Evolutionary conservation across 169 alveolate species (phyloP).

Genomic region (Eimeria zaria): DNA sequence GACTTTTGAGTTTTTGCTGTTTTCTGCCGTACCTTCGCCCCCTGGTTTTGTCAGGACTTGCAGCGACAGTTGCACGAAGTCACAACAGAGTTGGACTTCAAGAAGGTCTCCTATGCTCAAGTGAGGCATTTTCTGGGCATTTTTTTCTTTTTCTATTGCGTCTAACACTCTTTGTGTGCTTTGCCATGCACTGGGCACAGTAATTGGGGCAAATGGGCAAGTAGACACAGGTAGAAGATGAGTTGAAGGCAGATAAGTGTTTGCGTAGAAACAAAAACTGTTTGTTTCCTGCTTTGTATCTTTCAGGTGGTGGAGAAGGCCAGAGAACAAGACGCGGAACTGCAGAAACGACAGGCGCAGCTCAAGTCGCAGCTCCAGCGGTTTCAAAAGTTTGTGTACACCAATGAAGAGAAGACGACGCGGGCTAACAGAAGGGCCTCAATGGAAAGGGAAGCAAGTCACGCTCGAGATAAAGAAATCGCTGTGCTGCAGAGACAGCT

Average conservation of each 20-base stretch:
- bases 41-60: constrained; percentile 13
- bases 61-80: constrained; percentile 58
- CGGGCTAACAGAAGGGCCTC: constrained; percentile 51
- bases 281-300: neutral
- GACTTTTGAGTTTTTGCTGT: neutral
- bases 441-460: constrained; percentile 12
- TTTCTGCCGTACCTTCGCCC: neutral
- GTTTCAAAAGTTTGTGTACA: constrained; percentile 48
- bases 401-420: constrained; percentile 42
- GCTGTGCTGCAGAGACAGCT: constrained; percentile 43
- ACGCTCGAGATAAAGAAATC: neutral
- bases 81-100: constrained; percentile 56
- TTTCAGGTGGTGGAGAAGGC: constrained; percentile 32
- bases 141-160: neutral
- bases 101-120: constrained; percentile 58
- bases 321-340: constrained; percentile 45
- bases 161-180: neutral
- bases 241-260: neutral
- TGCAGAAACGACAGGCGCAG: constrained; percentile 62
- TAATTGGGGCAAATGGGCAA: neutral
- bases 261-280: too few relatives aligned
- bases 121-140: neutral
- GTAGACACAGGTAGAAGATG: neutral
- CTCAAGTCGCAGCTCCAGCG: constrained; percentile 53
- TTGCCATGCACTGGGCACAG: neutral